Percentiles rank a stretch among this genome's conserved stretches.
Evolutionary conservation across 352 stramenopile genomes (phyloP).

Genomic region (Phytophthora pseudosyringae): DNA sequence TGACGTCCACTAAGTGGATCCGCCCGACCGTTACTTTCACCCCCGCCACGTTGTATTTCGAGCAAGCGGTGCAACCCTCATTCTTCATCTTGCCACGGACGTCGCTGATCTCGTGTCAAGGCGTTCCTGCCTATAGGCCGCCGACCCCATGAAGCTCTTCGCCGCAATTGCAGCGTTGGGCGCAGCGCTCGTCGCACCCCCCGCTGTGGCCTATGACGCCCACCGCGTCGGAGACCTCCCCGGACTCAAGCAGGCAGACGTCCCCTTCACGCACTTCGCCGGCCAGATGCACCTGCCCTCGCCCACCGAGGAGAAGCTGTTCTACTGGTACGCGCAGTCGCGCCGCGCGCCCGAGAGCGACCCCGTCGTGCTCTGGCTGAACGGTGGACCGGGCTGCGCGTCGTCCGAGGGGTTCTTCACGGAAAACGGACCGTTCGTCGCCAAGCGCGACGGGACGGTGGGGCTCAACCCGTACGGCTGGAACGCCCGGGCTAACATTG

Average conservation of each 20-base stretch:
- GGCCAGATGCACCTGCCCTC: conserved; percentile 63
- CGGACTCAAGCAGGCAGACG: conserved; percentile 43
- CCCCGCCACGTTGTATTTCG: conserved; percentile 10
- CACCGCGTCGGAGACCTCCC: conserved; percentile 61
- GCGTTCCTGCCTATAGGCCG: neutral
- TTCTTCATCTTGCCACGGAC: conserved; percentile 11
- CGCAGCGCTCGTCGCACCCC: conserved; percentile 16
- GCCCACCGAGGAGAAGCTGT: conserved; percentile 57
- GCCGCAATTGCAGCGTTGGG: conserved; percentile 26
- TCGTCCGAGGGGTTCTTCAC: conserved; percentile 86
- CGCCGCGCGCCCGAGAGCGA: conserved; percentile 53
- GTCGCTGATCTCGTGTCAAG: neutral
- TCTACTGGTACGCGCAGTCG: conserved; percentile 80
- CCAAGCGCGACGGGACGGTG: conserved; percentile 54
- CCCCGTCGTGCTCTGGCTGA: conserved; percentile 92
- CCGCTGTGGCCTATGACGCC: conserved; percentile 23
- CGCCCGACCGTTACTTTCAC: conserved; percentile 21
- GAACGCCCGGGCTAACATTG: conserved; percentile 88
- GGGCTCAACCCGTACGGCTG: conserved; percentile 84
- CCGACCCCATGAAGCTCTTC: conserved; percentile 28
- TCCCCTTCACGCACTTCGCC: conserved; percentile 69
- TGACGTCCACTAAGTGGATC: conserved; percentile 20
- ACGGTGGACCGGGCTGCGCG: conserved; percentile 90
- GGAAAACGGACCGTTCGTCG: conserved; percentile 76
- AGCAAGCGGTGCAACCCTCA: conserved; percentile 13